These are phyloP conservation scores for Medicago truncatula DNA, from an alignment of 306 rosid genomes.

Conservation along the genomic window MtrunA17r5.0-ANR NC_053044.1:47239501-47240000, in stretches of 20 bases:
- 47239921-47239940: not conserved
- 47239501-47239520: too few species aligned
- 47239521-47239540: too few species aligned
- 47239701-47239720: not conserved
- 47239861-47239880: not conserved
- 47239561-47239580: too few species aligned
- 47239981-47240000: not conserved
- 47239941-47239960: not conserved
- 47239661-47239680: too few species aligned
- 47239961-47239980: not conserved
- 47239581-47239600: too few species aligned
- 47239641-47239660: too few species aligned
- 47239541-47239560: too few species aligned
- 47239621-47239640: too few species aligned
- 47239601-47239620: too few species aligned
- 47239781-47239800: not conserved
- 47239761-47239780: not conserved
- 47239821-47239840: not conserved
- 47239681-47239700: too few species aligned
- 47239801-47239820: not conserved
- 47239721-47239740: not conserved
- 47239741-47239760: not conserved
- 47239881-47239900: not conserved
- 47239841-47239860: conserved; percentile 1
- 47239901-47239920: conserved; percentile 3